phyloP scores from a whole-genome alignment of 2,329 filamentous ascomycete species.

The Colletotrichum australisinense region DNA sequence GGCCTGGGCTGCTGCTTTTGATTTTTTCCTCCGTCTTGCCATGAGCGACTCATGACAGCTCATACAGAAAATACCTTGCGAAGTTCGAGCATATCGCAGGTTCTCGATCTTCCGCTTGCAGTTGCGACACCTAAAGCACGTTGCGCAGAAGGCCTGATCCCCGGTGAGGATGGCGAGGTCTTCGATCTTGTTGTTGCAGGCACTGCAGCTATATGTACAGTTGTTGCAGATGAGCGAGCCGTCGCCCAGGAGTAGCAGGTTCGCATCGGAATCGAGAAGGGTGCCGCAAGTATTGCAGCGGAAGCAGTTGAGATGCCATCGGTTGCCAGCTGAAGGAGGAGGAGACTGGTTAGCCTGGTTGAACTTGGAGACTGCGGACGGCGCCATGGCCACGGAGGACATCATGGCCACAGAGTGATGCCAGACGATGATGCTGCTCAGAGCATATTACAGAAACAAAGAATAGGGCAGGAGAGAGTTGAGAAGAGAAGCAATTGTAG shows the following conservation, averaged over 20 bases:
- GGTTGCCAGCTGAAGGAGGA: conserved; percentile 77
- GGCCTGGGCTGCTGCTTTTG: conserved; percentile 73
- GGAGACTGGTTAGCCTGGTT: conserved; percentile 40
- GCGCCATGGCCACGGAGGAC: conserved; percentile 21
- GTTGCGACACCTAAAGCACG: conserved; percentile 96
- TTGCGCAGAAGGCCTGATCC: conserved; percentile 97
- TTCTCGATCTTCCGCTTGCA: conserved; percentile 99
- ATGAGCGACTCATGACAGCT: conserved; percentile 97
- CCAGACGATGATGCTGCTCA: conserved; percentile 4
- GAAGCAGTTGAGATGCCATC: conserved; percentile 99
- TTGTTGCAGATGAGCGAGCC: conserved; percentile 99
- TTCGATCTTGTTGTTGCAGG: conserved; percentile 97
- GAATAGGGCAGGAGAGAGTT: neutral
- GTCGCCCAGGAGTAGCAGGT: conserved; percentile 95
- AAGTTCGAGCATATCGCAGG: conserved; percentile 94
- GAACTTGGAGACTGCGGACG: conserved; percentile 36
- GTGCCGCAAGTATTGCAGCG: conserved; percentile 96
- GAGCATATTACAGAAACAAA: neutral
- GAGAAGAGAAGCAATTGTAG: conserved; percentile 7
- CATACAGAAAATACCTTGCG: conserved; percentile 99
- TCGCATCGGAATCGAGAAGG: conserved; percentile 97
- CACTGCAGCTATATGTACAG: conserved; percentile 98
- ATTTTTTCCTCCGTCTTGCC: conserved; percentile 89
- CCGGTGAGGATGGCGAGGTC: conserved; percentile 97
- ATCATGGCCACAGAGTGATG: conserved; percentile 13